These are phyloP conservation scores for Ceratobasidium sp. DNA, from an alignment of 1,284 basidiomycete species.

Conservation along the genomic window DNA sequence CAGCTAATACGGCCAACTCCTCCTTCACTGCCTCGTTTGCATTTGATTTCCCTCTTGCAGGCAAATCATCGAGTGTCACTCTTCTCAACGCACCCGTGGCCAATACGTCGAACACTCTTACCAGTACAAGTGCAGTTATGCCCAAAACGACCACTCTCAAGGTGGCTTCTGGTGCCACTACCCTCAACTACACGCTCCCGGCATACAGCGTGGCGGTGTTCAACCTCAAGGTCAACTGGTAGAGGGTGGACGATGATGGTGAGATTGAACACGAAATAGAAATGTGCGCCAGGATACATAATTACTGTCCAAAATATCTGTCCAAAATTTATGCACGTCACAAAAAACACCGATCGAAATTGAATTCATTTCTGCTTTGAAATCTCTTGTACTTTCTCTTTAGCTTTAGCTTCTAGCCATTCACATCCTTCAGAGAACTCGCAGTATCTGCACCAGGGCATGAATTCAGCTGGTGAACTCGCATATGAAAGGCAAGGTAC, in stretches of 20 bases:
- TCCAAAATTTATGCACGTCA: not conserved
- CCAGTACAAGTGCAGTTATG: slow-evolving; percentile 50
- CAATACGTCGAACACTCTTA: slow-evolving; percentile 44
- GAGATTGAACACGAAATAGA: slow-evolving; percentile 7
- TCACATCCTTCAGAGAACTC: slow-evolving; percentile 81
- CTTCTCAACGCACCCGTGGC: slow-evolving; percentile 38
- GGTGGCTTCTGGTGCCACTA: slow-evolving; percentile 48
- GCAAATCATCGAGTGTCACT: slow-evolving; percentile 14
- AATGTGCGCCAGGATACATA: not conserved
- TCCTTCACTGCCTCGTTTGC: slow-evolving; percentile 51
- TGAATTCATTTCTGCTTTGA: not conserved
- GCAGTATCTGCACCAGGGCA: slow-evolving; percentile 61
- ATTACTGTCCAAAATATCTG: not conserved
- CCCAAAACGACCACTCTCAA: slow-evolving; percentile 51
- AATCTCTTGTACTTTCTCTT: slow-evolving; percentile 14
- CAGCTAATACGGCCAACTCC: slow-evolving; percentile 49
- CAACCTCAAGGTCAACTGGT: slow-evolving; percentile 32
- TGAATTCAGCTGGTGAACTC: not conserved
- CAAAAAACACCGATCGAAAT: not conserved
- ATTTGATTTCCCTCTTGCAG: slow-evolving; percentile 47
- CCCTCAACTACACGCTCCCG: slow-evolving; percentile 52
- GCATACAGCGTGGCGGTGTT: slow-evolving; percentile 50
- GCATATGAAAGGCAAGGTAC: slow-evolving; percentile 49
- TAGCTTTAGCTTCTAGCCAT: slow-evolving; percentile 75
- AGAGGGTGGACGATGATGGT: slow-evolving; percentile 1